Base-by-base conservation (phyloP, 208 protist species). In the Leishmania major region DNA sequence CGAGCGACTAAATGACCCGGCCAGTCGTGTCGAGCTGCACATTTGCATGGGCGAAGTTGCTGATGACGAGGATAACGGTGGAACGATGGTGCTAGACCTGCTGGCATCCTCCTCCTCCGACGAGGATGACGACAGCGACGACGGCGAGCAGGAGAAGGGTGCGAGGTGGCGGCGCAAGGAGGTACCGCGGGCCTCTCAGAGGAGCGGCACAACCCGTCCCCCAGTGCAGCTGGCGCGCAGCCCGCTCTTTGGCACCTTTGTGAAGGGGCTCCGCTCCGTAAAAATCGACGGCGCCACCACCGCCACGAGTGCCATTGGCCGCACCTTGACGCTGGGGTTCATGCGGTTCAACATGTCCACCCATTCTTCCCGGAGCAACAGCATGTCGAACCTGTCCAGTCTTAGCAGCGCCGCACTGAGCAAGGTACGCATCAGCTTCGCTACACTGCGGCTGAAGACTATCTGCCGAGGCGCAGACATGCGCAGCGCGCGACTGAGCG, bases 201-300 rank as follows among this genome's bases (percentile, higher is more conserved):
- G 35, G 45, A n/a, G 64, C 43, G 73, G 55, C 69, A 17, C 51
- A 22, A 45, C 4, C 45, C 51, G 55, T 0, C 25, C 25, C 15
- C 15, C 49, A 31, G 78, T 83, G 13, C 67, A 74, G n/a, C 75
- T 86, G 43, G 72, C 77, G 37, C 79, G 73, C 31, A 86, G 81
- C 47, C 77, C 85, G 6, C 60, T 88, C 19, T 57, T 80, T 17
- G 85, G 85, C 78, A 73, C 75, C 40, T 55, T 78, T 28, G 75
- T 71, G 25, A 72, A 35, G 5, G 82, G 82, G 0, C 81, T 88
- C 17, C 43, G 25, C 25, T 53, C 37, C 22, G 55, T 77, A 15
- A 67, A 15, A 22, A 35, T 79, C 35, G 45, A 25, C 3, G 75
- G 80, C 60, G 79, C 77, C 11, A 57, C 72, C 11, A 13, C 67